A percentile compares a stretch with the other conserved stretches of the same genome.
Evolutionary conservation across 352 stramenopile species (phyloP).

Genomic region (Pythium phragmiticola): DNA sequence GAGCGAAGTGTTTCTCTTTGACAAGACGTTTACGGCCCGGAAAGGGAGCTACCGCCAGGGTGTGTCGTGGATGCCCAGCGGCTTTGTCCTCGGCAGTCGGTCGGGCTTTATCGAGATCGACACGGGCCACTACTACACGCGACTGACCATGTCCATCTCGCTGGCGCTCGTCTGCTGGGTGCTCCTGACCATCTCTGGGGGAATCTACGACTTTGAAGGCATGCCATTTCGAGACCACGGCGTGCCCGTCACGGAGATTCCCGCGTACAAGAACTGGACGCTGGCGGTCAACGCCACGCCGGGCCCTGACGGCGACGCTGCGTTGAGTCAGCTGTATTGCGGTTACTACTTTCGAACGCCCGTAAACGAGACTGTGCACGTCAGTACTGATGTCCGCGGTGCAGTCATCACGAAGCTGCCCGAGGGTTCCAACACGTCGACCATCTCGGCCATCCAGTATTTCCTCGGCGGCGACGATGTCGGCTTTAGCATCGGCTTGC

Average conservation of each 20-base stretch:
- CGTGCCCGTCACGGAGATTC: conserved; percentile 21
- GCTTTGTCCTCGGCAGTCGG: conserved; percentile 74
- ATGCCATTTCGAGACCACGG: conserved; percentile 35
- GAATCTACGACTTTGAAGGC: conserved; percentile 60
- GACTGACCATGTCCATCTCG: conserved; percentile 61
- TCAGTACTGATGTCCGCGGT: conserved; percentile 33
- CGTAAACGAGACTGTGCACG: conserved; percentile 44
- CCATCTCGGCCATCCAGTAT: conserved; percentile 47
- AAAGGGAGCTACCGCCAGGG: conserved; percentile 84
- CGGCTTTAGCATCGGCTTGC: conserved; percentile 55
- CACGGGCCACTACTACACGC: conserved; percentile 85
- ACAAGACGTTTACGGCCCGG: conserved; percentile 73
- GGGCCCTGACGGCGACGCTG: too few species aligned
- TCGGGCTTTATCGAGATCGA: conserved; percentile 85
- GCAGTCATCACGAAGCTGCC: conserved; percentile 53
- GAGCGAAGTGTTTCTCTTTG: conserved; percentile 86
- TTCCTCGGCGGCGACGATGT: conserved; percentile 69
- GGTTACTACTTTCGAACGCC: conserved; percentile 74
- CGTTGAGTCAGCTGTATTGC: conserved; percentile 45
- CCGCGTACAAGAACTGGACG: conserved; percentile 49
- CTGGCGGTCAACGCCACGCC: neutral
- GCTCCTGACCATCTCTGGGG: conserved; percentile 57
- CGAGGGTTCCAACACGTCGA: conserved; percentile 29
- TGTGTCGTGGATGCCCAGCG: conserved; percentile 87
- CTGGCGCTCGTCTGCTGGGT: conserved; percentile 66